Evolutionary conservation across 345 rosid genomes (phyloP).

Genomic region (Lepidium africanum): DNA sequence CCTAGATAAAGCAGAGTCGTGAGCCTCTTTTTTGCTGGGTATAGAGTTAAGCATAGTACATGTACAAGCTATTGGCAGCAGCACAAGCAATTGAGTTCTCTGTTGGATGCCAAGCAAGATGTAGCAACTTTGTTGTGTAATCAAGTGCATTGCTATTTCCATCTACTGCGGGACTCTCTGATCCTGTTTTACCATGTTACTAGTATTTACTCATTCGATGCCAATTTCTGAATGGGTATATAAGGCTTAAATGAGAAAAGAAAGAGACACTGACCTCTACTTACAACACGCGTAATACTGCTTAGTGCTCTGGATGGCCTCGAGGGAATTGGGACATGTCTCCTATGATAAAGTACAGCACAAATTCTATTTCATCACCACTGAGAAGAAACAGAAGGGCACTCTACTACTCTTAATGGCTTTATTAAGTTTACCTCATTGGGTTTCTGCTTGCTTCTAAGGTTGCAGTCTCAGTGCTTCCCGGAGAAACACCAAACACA

Average conservation of each 20-base stretch:
- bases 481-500: slow-evolving; percentile 72
- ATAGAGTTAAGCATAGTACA: slow-evolving; percentile 67
- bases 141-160: slow-evolving; percentile 77
- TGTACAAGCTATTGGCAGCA: slow-evolving; percentile 97
- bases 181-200: slow-evolving; percentile 48
- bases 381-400: not conserved
- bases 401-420: not conserved
- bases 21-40: slow-evolving; percentile 14
- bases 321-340: slow-evolving; percentile 71
- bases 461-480: slow-evolving; percentile 73
- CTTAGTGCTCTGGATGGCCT: slow-evolving; percentile 71
- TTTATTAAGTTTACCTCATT: slow-evolving; percentile 56
- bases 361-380: not conserved
- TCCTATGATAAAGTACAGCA: slow-evolving; percentile 40
- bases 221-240: not conserved
- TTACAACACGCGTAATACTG: slow-evolving; percentile 75
- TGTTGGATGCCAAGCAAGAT: slow-evolving; percentile 95
- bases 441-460: slow-evolving; percentile 99
- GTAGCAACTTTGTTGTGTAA: slow-evolving; percentile 80
- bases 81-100: slow-evolving; percentile 97
- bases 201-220: not conserved
- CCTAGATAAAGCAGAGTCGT: not conserved
- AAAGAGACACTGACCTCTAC: slow-evolving; percentile 65
- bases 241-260: not conserved
- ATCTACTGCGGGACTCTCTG: slow-evolving; percentile 62